phyloP scores from a whole-genome alignment of 495 filamentous ascomycete species.

The Amphirosellinia nigrospora region DNA sequence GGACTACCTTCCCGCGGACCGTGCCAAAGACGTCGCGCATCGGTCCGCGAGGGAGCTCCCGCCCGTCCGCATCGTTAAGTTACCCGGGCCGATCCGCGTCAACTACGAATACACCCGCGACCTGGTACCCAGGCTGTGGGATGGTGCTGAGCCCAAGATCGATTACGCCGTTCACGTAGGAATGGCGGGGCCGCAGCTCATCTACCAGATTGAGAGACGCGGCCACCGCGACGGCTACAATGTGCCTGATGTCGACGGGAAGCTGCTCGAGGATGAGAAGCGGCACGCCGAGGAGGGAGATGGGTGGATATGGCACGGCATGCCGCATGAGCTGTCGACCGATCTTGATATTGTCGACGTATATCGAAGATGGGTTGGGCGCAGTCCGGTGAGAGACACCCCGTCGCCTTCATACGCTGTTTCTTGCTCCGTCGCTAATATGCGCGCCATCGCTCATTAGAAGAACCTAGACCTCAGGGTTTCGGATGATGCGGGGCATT shows the following conservation, averaged over 20 bases:
- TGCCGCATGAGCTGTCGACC: constrained; percentile 48
- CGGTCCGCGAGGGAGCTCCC: constrained; percentile 44
- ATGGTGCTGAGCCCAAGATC: constrained; percentile 50
- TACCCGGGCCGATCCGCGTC: constrained; percentile 71
- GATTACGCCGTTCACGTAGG: constrained; percentile 81
- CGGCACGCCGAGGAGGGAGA: constrained; percentile 44
- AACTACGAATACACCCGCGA: constrained; percentile 68
- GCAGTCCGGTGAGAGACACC: constrained; percentile 44
- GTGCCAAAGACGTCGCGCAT: constrained; percentile 40
- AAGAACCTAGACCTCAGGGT: constrained; percentile 62
- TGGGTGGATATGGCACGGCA: constrained; percentile 53
- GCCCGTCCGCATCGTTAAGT: constrained; percentile 66
- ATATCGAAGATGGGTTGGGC: constrained; percentile 58
- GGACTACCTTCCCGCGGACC: constrained; percentile 57
- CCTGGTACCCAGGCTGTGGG: constrained; percentile 66
- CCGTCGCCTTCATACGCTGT: neutral
- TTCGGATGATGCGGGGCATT: constrained; percentile 79
- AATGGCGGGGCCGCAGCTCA: constrained; percentile 72
- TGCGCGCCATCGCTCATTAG: constrained; percentile 14
- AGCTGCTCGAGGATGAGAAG: constrained; percentile 58
- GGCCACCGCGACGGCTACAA: constrained; percentile 79
- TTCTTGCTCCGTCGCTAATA: neutral
- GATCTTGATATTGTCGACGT: constrained; percentile 62
- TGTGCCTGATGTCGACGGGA: constrained; percentile 70
- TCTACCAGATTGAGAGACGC: constrained; percentile 72